Evolutionary conservation across 1,284 basidiomycete genomes (phyloP), one percentile per base, ranked within the genome.

Genomic region (Moniliophthora roreri): DNA sequence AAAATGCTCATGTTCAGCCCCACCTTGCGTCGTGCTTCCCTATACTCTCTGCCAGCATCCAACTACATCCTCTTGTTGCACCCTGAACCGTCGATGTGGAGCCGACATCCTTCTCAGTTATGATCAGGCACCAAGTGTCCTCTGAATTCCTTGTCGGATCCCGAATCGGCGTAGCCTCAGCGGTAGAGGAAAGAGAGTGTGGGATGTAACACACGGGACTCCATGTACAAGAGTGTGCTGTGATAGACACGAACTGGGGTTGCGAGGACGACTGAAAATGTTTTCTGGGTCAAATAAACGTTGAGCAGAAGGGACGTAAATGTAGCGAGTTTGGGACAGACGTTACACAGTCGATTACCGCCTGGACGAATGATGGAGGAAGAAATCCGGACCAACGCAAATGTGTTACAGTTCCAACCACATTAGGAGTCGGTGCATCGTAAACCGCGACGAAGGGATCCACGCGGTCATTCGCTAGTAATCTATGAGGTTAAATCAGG

Each of bases 361-460:
- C 65, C 56, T 77, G 75, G 6, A 85, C 70, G 57, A 88, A 85
- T 0, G 42, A 51, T 0, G 76, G 70, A 8, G 73, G 59, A 26
- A 89, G 66, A 23, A 88, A 66, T 0, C 87, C 87, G 16, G 60
- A 66, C 86, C 85, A 89, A 34, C 73, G 69, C 1, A 89, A 55
- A 56, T 79, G 79, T 11, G 71, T 75, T 20, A 84, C 60, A 23
- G 72, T 68, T 1, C 76, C 81, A 8, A 81, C 58, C 16, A 56
- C 58, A 9, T 71, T 75, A 0, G 76, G 73, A 1, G 65, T 55
- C 0, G 81, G 82, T 13, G 74, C 69, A 10, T 75, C 71, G 56
- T 80, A 80, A 1, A 76, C 54, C 4, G 76, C 74, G 15, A 79
- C 67, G 53, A 72, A 80, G 5, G 78, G 72, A 59, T 79, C 74